Percentiles rank a stretch among this genome's conserved stretches.
phyloP scores from a whole-genome alignment of 257 asterid species.

The Orobanche coerulescens region DNA sequence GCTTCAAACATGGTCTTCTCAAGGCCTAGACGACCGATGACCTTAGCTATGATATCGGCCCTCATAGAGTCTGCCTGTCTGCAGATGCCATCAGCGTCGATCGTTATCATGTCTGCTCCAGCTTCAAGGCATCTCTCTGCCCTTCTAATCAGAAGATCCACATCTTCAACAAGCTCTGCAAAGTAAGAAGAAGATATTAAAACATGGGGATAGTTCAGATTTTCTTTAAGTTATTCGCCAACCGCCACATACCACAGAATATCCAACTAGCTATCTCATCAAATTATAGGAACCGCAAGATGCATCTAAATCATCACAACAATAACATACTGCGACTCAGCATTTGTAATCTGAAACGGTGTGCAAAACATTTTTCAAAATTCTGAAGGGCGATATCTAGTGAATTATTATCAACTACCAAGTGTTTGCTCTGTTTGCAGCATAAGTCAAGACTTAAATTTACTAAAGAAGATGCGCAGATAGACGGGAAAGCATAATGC shows the following conservation, averaged over 20 bases:
- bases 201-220: not conserved
- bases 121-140: constrained; percentile 99
- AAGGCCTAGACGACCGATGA: constrained; percentile 76
- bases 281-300: not conserved
- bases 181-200: constrained; percentile 8
- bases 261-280: not conserved
- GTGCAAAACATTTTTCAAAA: not conserved
- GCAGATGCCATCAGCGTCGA: constrained; percentile 77
- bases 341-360: not conserved
- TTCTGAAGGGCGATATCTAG: not conserved
- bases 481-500: not conserved
- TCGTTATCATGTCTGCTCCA: constrained; percentile 96
- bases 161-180: constrained; percentile 88
- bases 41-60: constrained; percentile 77
- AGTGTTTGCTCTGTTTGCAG: not conserved
- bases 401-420: not conserved
- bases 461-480: not conserved
- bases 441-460: not conserved
- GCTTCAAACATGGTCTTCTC: constrained; percentile 96
- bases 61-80: constrained; percentile 58
- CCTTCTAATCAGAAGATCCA: constrained; percentile 67
- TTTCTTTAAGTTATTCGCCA: not conserved
- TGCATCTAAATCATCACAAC: not conserved
- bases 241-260: not conserved
- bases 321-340: not conserved